Conservation (phyloP, 2,329 filamentous ascomycete species). For the Pezicula carpinea region DNA sequence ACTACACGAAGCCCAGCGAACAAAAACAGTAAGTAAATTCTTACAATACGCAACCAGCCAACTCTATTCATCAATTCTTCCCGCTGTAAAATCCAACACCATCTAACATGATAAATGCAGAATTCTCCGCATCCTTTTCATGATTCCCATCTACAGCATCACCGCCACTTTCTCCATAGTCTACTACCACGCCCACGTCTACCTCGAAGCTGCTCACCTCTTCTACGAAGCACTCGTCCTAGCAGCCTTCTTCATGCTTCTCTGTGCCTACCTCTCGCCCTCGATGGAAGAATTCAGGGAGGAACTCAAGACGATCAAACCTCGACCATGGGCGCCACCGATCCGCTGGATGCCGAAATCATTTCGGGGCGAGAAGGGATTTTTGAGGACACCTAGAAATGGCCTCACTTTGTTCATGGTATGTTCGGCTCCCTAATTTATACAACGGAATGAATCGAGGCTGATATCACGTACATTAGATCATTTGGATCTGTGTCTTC, state of each 20-base stretch:
- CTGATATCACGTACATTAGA: neutral
- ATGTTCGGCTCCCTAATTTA: too few relatives aligned
- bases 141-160: neutral
- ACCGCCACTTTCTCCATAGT: neutral
- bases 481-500: neutral
- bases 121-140: neutral
- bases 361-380: neutral
- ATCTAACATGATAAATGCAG: neutral
- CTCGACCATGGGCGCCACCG: neutral
- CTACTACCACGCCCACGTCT: neutral
- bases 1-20: neutral
- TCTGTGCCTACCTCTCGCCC: neutral
- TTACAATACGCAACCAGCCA: neutral
- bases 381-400: neutral
- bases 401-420: neutral
- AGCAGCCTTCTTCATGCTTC: neutral
- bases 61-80: too few relatives aligned
- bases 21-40: neutral
- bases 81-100: neutral
- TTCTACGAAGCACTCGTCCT: neutral
- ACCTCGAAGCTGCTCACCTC: neutral
- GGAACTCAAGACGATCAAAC: neutral
- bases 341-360: neutral
- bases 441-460: too few relatives aligned
- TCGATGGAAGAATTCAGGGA: neutral